Evolutionary conservation across 2,329 filamentous ascomycete genomes (phyloP).

Genomic region (Ceratocystis colombiana): DNA sequence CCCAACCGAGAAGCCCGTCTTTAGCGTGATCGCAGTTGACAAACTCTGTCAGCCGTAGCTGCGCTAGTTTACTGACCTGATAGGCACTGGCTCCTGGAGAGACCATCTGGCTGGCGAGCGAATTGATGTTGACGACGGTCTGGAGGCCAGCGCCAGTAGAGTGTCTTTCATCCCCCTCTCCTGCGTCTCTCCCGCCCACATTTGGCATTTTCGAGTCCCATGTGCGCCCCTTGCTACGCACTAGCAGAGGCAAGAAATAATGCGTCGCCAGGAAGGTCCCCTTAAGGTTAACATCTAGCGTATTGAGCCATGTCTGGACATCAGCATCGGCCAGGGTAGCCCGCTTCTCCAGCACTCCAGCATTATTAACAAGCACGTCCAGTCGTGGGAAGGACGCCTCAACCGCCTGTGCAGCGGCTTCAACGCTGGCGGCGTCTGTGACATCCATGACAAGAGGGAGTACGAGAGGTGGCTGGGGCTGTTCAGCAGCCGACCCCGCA

Average conservation of each 20-base stretch:
- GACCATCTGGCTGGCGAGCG: slow-evolving; percentile 36
- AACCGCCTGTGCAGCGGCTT: slow-evolving; percentile 29
- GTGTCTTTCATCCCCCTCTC: not conserved
- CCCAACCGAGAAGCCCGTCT: slow-evolving; percentile 36
- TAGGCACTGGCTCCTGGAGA: slow-evolving; percentile 36
- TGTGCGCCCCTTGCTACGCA: slow-evolving; percentile 28
- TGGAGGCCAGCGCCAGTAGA: not conserved
- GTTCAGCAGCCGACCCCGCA: slow-evolving; percentile 29
- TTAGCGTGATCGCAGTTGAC: slow-evolving; percentile 38
- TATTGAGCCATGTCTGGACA: slow-evolving; percentile 38
- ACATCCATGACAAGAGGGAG: slow-evolving; percentile 36
- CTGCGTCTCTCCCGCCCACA: slow-evolving; percentile 27
- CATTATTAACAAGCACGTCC: slow-evolving; percentile 39
- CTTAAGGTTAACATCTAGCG: slow-evolving; percentile 43
- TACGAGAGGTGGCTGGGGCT: slow-evolving; percentile 32
- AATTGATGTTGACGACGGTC: slow-evolving; percentile 39
- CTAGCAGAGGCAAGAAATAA: slow-evolving; percentile 41
- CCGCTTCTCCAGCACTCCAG: slow-evolving; percentile 36
- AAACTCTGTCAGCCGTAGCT: slow-evolving; percentile 42
- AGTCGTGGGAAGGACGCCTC: slow-evolving; percentile 32
- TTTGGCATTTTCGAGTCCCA: slow-evolving; percentile 31
- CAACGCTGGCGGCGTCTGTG: slow-evolving; percentile 31
- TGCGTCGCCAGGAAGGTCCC: slow-evolving; percentile 39
- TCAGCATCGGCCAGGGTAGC: slow-evolving; percentile 34
- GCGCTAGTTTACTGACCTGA: slow-evolving; percentile 40